Base-by-base conservation (phyloP, 331 rosid species). In the Malus hybrid region DNA sequence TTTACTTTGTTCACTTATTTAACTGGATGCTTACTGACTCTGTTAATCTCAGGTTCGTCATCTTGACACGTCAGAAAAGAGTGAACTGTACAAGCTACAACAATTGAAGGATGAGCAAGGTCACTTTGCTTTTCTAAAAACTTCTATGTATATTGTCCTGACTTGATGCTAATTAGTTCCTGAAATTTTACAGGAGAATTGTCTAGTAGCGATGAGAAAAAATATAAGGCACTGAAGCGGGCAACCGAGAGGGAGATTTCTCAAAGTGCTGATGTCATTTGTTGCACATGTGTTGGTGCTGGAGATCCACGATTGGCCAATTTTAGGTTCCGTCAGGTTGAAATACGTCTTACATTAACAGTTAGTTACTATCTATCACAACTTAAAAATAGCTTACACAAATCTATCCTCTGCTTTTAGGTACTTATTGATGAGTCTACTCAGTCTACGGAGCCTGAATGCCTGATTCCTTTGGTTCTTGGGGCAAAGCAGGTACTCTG, bases 231-330 rank as follows among this genome's bases (percentile, higher is more conserved):
- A 36, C 91, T 95, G 59, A 95, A 95, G 86, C 86, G 99, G 78
- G 99, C 99, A 59, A 95, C 99, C 12, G 99, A 95, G 82, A 90
- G 99, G 83, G 99, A 95, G 88, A 95, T 95, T 84, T 95, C 99
- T 84, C 99, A 95, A 86, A 95, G 99, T 82, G 98, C 99, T 67
- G 99, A 95, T 88, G 99, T 95, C 78, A 95, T 95, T 34, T 95
- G 99, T 80, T 95, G 99, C 86, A 95, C 99, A n/a, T 95, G 99
- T 86, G 97, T 88, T 80, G 99, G 99, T 66, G 98, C 99, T 80
- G 98, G 99, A 79, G 99, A 95, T 79, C 99, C 99, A 57, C 90
- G 99, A 56, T 86, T 95, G 64, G 88, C 98, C 46, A 95, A 95
- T 75, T 95, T 95, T 92, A 89, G 99, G 85, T 95, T 90, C 71